A percentile compares a stretch with the other conserved stretches of the same genome.
phyloP scores from a whole-genome alignment of 768 basidiomycete species.

The Naganishia friedmannii region DNA sequence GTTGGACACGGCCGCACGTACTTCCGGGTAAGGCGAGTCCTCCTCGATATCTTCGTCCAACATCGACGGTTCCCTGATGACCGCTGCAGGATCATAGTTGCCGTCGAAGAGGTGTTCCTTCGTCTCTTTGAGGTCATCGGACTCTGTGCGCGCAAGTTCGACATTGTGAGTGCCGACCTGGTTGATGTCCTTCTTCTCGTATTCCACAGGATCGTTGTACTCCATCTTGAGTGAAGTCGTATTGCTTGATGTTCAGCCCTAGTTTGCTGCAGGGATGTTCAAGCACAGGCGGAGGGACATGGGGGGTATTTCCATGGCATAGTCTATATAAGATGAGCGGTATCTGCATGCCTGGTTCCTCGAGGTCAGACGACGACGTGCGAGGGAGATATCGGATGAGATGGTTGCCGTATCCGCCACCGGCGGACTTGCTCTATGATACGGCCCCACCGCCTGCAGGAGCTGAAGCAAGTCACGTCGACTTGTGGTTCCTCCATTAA shows the following conservation, averaged over 20 bases:
- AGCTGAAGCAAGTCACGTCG: no score
- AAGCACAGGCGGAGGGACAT: background rate
- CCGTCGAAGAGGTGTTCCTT: constrained; percentile 25
- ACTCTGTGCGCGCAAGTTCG: constrained; percentile 3
- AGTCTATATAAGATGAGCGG: background rate
- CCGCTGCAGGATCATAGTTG: constrained; percentile 27
- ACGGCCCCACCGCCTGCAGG: background rate
- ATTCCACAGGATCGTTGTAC: constrained; percentile 17
- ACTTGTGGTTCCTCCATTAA: background rate
- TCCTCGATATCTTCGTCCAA: constrained; percentile 55
- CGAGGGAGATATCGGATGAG: background rate
- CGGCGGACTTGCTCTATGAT: background rate
- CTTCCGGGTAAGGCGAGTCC: constrained; percentile 81
- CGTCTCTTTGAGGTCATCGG: constrained; percentile 7
- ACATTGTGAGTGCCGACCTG: constrained; percentile 18
- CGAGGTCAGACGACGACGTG: background rate
- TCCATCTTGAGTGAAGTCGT: constrained; percentile 9
- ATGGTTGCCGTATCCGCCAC: background rate
- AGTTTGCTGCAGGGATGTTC: background rate
- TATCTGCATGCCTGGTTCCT: background rate
- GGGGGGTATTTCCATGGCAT: background rate
- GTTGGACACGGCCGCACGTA: constrained; percentile 58
- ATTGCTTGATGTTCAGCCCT: background rate
- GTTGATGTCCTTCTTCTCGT: constrained; percentile 20
- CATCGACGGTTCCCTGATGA: constrained; percentile 16